Conservation (phyloP, 208 protist species). For the Wallacemonas sp. region DNA sequence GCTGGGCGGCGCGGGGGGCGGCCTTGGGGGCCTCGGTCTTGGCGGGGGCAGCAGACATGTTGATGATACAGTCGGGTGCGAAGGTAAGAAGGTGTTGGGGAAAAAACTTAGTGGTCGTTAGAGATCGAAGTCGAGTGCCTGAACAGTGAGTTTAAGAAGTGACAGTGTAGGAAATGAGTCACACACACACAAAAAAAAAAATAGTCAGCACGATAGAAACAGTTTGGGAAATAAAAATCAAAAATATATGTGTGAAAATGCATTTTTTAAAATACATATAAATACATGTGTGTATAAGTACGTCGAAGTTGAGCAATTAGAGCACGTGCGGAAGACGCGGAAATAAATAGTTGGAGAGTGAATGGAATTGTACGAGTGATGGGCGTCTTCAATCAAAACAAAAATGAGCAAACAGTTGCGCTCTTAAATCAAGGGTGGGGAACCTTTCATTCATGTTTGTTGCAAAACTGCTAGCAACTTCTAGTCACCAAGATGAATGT, state of each 20-base stretch:
- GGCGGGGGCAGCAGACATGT: constrained; percentile 31
- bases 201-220: not conserved
- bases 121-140: constrained; percentile 5
- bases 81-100: constrained; percentile 7
- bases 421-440: too few relatives aligned
- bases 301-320: not conserved
- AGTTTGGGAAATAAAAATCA: not conserved
- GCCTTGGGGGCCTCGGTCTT: constrained; percentile 24
- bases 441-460: not conserved
- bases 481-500: too few relatives aligned
- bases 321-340: not conserved
- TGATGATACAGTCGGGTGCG: not conserved
- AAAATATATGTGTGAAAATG: not conserved
- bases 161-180: not conserved
- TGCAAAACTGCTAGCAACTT: too few relatives aligned
- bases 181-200: constrained; percentile 21
- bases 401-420: not conserved
- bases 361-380: too few relatives aligned
- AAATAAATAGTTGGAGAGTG: not conserved
- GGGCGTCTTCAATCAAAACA: too few relatives aligned
- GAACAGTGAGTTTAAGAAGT: constrained; percentile 16
- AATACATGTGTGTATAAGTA: not conserved
- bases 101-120: constrained; percentile 15
- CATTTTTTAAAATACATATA: constrained; percentile 19
- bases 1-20: constrained; percentile 29